phyloP scores from a whole-genome alignment of 352 stramenopile species.

The Pythium plurisporium region DNA sequence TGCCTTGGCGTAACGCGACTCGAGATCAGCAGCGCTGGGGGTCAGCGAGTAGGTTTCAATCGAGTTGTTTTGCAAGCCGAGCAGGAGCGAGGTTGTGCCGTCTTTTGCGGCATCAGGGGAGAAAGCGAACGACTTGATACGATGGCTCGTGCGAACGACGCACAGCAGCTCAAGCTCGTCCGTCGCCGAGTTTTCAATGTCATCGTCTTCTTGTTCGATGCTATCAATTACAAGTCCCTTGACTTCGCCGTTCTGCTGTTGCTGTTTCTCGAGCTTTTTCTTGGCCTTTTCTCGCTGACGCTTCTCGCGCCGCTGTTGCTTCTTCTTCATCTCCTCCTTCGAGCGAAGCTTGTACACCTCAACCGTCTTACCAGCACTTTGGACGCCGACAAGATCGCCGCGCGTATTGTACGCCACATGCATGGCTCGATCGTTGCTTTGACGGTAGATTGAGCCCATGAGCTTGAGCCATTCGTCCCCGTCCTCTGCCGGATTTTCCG shows the following conservation, averaged over 20 bases:
- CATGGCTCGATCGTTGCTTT: conserved; percentile 71
- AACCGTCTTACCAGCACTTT: conserved; percentile 85
- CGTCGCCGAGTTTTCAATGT: conserved; percentile 57
- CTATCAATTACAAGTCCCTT: conserved; percentile 21
- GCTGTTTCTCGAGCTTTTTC: conserved; percentile 56
- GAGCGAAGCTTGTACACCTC: conserved; percentile 89
- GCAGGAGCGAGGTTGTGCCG: conserved; percentile 73
- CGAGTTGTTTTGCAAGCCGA: conserved; percentile 90
- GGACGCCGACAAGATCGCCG: conserved; percentile 66
- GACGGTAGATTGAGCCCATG: conserved; percentile 64
- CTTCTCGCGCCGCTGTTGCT: conserved; percentile 87
- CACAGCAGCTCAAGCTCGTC: conserved; percentile 86
- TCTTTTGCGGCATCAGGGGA: conserved; percentile 79
- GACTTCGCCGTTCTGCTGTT: conserved; percentile 16
- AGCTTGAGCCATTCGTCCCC: conserved; percentile 50
- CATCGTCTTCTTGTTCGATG: conserved; percentile 35
- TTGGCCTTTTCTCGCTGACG: conserved; percentile 85
- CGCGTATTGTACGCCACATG: conserved; percentile 53
- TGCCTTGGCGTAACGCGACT: conserved; percentile 59
- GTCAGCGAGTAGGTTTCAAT: conserved; percentile 86
- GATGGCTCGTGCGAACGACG: conserved; percentile 79
- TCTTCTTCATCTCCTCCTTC: conserved; percentile 88
- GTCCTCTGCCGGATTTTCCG: conserved; percentile 6
- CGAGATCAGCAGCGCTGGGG: conserved; percentile 50
- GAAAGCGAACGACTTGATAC: conserved; percentile 87